Conservation (phyloP, 164 flowering plant genomes). For the Stephania japonica region DNA sequence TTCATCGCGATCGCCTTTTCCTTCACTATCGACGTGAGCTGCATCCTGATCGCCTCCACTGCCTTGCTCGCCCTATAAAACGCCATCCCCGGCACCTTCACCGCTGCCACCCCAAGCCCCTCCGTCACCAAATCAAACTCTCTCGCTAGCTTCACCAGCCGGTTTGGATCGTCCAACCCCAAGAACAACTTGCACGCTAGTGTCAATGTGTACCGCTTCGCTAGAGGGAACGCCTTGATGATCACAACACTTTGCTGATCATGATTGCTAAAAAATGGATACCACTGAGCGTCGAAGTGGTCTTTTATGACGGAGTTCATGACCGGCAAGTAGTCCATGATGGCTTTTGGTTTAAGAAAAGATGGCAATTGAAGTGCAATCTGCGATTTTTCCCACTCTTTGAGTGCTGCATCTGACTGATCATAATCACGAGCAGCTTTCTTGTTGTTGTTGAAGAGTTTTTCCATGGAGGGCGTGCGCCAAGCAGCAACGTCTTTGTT, state of each 20-base stretch:
- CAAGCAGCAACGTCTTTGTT: constrained; percentile 27
- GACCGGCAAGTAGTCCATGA: constrained; percentile 15
- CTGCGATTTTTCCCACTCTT: constrained; percentile 11
- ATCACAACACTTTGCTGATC: no score
- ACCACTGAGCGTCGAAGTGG: constrained; percentile 25
- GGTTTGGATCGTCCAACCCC: neutral
- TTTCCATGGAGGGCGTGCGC: constrained; percentile 30
- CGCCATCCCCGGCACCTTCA: constrained; percentile 41
- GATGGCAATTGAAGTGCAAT: constrained; percentile 11
- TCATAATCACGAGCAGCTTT: no score
- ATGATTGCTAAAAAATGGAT: constrained; percentile 2
- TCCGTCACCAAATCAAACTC: neutral
- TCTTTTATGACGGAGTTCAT: constrained; percentile 24
- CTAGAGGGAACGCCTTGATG: constrained; percentile 19
- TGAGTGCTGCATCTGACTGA: no score
- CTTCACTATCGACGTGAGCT: constrained; percentile 17
- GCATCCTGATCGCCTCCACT: constrained; percentile 19
- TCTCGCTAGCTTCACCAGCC: neutral
- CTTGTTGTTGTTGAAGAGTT: constrained; percentile 14
- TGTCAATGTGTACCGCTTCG: constrained; percentile 16
- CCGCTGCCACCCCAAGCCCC: neutral
- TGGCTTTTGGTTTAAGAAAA: constrained; percentile 31
- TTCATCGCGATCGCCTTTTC: constrained; percentile 28
- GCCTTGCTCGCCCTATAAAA: constrained; percentile 18
- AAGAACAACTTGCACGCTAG: neutral